Percentiles rank a stretch among this genome's conserved stretches.
Conservation (phyloP, 768 basidiomycete species). For the Termitomyces sp. region DNA sequence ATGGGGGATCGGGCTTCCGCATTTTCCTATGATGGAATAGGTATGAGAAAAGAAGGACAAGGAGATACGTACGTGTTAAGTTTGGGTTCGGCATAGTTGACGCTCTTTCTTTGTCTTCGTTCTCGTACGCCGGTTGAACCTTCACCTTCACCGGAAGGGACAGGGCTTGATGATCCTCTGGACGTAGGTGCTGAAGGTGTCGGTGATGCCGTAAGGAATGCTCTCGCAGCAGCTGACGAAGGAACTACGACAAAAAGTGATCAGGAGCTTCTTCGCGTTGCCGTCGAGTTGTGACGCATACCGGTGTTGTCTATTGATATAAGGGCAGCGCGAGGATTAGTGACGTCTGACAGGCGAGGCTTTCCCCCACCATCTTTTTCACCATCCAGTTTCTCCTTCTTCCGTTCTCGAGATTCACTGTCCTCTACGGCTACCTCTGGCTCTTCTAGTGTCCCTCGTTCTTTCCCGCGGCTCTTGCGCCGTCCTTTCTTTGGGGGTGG, state of each 20-base stretch:
- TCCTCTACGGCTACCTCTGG: slow-evolving; percentile 14
- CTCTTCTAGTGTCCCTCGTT: slow-evolving; percentile 27
- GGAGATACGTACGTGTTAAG: slow-evolving; percentile 69
- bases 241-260: slow-evolving; percentile 8
- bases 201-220: slow-evolving; percentile 23
- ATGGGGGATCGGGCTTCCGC: slow-evolving; percentile 71
- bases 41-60: background rate
- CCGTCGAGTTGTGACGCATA: slow-evolving; percentile 11
- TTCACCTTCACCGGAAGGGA: slow-evolving; percentile 28
- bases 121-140: slow-evolving; percentile 39
- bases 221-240: slow-evolving; percentile 9
- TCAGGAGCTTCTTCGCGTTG: background rate
- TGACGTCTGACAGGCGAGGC: slow-evolving; percentile 58
- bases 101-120: slow-evolving; percentile 63
- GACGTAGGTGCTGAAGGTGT: slow-evolving; percentile 43
- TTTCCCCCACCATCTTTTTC: slow-evolving; percentile 34
- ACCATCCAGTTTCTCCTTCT: slow-evolving; percentile 25
- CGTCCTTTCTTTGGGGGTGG: slow-evolving; percentile 39
- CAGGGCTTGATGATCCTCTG: slow-evolving; percentile 40
- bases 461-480: slow-evolving; percentile 38
- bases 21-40: slow-evolving; percentile 57
- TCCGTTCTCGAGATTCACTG: slow-evolving; percentile 19
- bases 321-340: slow-evolving; percentile 45
- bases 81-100: slow-evolving; percentile 86
- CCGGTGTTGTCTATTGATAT: slow-evolving; percentile 41